phyloP scores from a whole-genome alignment of 2,329 filamentous ascomycete genomes.

The Thielaviopsis populi region DNA sequence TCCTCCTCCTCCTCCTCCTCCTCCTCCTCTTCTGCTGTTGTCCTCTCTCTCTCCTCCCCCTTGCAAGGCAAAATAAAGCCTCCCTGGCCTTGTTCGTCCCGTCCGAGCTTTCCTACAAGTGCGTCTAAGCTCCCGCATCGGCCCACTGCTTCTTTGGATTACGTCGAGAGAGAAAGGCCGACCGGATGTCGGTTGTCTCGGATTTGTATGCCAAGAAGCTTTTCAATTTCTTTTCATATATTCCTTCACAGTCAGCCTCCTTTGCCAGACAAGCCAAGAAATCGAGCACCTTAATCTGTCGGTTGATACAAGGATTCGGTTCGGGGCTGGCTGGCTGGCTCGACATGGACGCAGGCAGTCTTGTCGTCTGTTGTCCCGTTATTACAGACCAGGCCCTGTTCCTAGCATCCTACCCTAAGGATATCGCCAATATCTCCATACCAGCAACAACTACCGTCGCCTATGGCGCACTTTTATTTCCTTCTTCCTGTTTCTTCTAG shows the following conservation, averaged over 20 bases:
- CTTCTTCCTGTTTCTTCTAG: no score
- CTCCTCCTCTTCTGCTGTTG: background rate
- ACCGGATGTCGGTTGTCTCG: background rate
- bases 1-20: background rate
- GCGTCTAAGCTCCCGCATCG: background rate
- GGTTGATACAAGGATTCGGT: background rate
- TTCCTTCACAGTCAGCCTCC: background rate
- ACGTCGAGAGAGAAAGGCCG: background rate
- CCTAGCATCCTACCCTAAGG: background rate
- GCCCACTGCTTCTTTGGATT: background rate
- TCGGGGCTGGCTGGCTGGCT: background rate
- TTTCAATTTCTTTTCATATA: constrained; percentile 1
- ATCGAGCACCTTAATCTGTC: background rate
- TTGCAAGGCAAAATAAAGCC: background rate
- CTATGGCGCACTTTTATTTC: background rate
- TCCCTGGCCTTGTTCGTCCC: background rate
- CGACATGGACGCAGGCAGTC: background rate
- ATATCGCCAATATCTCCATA: background rate
- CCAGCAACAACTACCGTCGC: background rate
- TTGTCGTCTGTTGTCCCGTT: background rate
- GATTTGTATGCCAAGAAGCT: background rate
- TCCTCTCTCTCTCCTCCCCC: background rate
- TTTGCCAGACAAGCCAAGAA: background rate
- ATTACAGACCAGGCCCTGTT: background rate
- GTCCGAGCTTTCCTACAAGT: background rate